Evolutionary conservation across 139 green algal genomes (phyloP), one percentile per base, ranked within the genome.

Genomic region (Auxenochlorella pyrenoidosa): DNA sequence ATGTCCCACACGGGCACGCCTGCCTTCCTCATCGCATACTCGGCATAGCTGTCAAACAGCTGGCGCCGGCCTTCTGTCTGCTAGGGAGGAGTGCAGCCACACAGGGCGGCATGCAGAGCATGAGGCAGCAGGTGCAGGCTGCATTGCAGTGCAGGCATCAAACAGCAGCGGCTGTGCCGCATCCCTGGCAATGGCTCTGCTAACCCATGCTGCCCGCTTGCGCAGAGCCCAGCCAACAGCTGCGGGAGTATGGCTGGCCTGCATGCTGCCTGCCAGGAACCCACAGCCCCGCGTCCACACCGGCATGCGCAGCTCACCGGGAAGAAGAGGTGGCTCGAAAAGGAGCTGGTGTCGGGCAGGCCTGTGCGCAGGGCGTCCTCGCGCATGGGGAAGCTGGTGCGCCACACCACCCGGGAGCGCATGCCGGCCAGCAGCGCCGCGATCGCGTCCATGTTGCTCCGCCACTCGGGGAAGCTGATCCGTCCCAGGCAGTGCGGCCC

Each of bases 1-100:
- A 73, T 73, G 66, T 73, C 30, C 30, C 66, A 73, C 0, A 73
- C 30, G 0, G 26, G 32, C 13, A 40, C 66, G 5, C 66, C 66
- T 5, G 66, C 66, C 66, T 36, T 34, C 4, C 66, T 30, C 66
- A 73, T 73, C 32, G 66, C 66, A 18, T 73, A 73, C 66, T 73
- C 66, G 2, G 66, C 66, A 19, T 73, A 73, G 28, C 66, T 73
- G 66, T 73, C 66, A 73, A 73, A 73, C 66, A 73, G 66, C 66
- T 73, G 66, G 32, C 66, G 66, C 66, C 66, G 66, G 30, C 30
- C 66, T 8, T 73, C 66, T 32, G 66, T 73, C 66, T 73, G 66
- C 66, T 21, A 16, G 5, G 32, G 30, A 73, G 30, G 16, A 21
- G 30, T 30, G 32, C n/a, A 68, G 59, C 8, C 22, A 68, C 22